Evolutionary conservation across 2,329 filamentous ascomycete species (phyloP), one percentile per base, ranked within the genome.

Genomic region (Paecilomyces sp.): DNA sequence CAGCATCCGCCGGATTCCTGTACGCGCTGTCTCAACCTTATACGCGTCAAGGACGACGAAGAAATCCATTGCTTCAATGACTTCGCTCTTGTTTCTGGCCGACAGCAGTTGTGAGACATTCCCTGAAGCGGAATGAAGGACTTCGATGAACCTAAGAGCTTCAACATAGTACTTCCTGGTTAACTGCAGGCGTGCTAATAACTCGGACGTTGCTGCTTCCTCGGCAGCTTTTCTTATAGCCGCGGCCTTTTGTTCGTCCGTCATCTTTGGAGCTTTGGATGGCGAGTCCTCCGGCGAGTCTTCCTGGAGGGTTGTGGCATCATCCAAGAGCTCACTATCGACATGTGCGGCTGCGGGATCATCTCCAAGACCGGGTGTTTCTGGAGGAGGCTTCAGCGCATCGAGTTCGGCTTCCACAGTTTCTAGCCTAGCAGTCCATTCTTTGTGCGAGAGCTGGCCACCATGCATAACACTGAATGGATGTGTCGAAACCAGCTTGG

Each of bases 21-120:
- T 79, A 74, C 96, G 92, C 70, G 95, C 92, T 66, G 94, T 91
- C 73, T 97, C 90, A 60, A 99, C 88, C 74, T 95, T 94, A 81
- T 97, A 97, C 5, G 92, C 93, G 73, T 99, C 92, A 53, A 94
- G 89, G 53, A 96, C 86, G 66, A 95, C 92, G 66, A 99, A 96
- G 76, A 95, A 99, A 72, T 99, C 94, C 87, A 99, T 99, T 15
- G 95, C 94, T 74, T 99, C 95, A 63, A 99, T 96, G 28, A 97
- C 90, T 74, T 99, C 94, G 67, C 91, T 96, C 81, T 99, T 99
- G 80, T 99, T 99, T 70, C 90, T 91, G 31, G 94, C 95, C 5
- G 91, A 91, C 3, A 99, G 83, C 18, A 99, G 82, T 74, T 97
- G 93, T 63, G 89, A 91, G 34, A 97, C 88, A 1, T 87, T 86